Conservation (phyloP, 2,329 filamentous ascomycete genomes). For the Fusarium newnesense region DNA sequence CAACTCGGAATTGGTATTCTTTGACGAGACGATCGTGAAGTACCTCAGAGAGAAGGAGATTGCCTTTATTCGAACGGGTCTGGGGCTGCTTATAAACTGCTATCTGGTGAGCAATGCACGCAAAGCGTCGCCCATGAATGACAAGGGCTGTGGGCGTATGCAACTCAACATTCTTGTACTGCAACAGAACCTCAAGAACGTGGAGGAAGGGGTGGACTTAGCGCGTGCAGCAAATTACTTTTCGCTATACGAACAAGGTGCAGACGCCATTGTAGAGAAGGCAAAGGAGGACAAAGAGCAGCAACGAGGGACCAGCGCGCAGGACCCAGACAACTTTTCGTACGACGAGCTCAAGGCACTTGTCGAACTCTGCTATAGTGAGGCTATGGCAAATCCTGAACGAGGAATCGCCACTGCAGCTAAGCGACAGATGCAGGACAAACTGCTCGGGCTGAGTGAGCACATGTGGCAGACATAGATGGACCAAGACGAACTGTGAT, state of each 20-base stretch:
- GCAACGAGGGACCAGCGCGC: constrained; percentile 48
- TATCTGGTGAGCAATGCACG: constrained; percentile 79
- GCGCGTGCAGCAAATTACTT: constrained; percentile 74
- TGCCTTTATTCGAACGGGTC: constrained; percentile 78
- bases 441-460: constrained; percentile 76
- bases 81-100: constrained; percentile 81
- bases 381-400: constrained; percentile 72
- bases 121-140: constrained; percentile 84
- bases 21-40: constrained; percentile 82
- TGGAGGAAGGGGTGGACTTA: constrained; percentile 77
- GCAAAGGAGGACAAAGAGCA: constrained; percentile 61
- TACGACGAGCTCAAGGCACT: constrained; percentile 75
- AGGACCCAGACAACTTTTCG: constrained; percentile 60
- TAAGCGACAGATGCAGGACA: constrained; percentile 75
- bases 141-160: constrained; percentile 84
- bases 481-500: background rate
- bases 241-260: constrained; percentile 72
- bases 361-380: constrained; percentile 75
- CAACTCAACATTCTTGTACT: constrained; percentile 93
- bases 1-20: constrained; percentile 84
- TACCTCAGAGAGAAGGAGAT: constrained; percentile 79
- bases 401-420: constrained; percentile 74
- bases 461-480: constrained; percentile 70
- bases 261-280: constrained; percentile 71
- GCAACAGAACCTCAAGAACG: constrained; percentile 96